Base-by-base conservation (phyloP, 306 rosid species). In the Vicia villosa region DNA sequence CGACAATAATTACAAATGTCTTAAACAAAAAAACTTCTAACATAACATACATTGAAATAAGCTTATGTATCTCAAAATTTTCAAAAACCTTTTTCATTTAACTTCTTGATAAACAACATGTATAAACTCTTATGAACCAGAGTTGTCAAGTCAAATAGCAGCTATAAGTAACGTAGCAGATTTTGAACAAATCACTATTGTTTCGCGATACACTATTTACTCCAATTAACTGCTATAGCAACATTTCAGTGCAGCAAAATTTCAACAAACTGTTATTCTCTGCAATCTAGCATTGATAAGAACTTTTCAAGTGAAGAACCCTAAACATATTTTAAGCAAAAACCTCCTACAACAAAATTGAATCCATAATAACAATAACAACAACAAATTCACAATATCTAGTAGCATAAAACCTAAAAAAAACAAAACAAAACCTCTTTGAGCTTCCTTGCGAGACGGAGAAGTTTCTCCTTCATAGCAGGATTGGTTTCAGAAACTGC, bases 391-490 rank as follows among this genome's bases (percentile, higher is more conserved):
- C 15, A 24, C 20, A 24, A 64, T 17, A 38, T n/a, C 52, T n/a
- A 46, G 9, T 43, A 74, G 28, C 19, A 74, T 5, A 56, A 49
- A 56, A 20, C n/a, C n/a, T n/a, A n/a, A n/a, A n/a, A n/a, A n/a
- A n/a, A n/a, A n/a, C n/a, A n/a, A n/a, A n/a, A n/a, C n/a, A 47
- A 37, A 59, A 94, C 99, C 97, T 94, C 87, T 77, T 89, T 91
- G 30, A 94, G 89, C 79, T 88, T 94, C 79, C 97, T 87, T 10
- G 86, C 86, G 10, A 94, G 88, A 26, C 95, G 82, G 8, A 94
- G 92, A 10, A 94, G 78, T 59, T 80, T 85, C 72, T 88, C 96
- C 84, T 86, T 83, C 88, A 86, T 81, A 59, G 76, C 81, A 17
- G 83, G 97, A 77, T 94, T 81, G 24, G 70, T 73, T 73, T 81